phyloP scores from a whole-genome alignment of 148 eudicot genomes.

The Fallopia convolvulus region DNA sequence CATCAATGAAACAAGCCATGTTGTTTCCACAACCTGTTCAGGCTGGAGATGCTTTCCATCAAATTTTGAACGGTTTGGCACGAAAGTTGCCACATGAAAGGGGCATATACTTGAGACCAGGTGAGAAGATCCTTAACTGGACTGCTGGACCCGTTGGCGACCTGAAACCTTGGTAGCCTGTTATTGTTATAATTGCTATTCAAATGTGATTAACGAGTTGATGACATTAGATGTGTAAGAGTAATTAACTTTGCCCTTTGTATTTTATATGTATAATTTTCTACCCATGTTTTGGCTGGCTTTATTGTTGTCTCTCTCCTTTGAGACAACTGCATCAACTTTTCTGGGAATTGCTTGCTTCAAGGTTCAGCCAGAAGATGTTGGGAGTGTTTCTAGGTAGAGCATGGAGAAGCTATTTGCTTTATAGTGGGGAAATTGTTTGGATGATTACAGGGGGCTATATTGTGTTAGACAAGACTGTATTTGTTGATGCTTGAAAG shows the following conservation, averaged over 20 bases:
- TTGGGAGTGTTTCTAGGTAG: not conserved
- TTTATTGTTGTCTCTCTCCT: not conserved
- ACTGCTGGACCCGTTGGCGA: constrained; percentile 92
- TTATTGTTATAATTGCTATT: not conserved
- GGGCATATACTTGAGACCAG: constrained; percentile 47
- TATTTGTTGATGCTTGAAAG: not conserved
- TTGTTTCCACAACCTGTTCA: constrained; percentile 94
- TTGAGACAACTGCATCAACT: not conserved
- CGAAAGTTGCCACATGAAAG: constrained; percentile 77
- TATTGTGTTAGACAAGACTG: not conserved
- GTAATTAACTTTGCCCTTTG: not conserved
- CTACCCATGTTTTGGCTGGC: not conserved
- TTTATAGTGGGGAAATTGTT: not conserved
- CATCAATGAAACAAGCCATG: constrained; percentile 98
- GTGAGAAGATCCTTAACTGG: constrained; percentile 83
- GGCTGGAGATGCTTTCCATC: constrained; percentile 93
- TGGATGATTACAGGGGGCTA: not conserved
- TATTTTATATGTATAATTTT: constrained; percentile 2
- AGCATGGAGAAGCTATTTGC: not conserved
- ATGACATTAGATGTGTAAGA: constrained; percentile 2
- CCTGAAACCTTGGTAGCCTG: constrained; percentile 83
- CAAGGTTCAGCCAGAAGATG: not conserved
- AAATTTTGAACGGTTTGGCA: constrained; percentile 91
- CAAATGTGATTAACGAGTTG: not conserved
- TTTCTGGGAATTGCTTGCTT: not conserved